Evolutionary conservation across 1,139 yeast genomes (phyloP), one percentile per base, ranked within the genome.

Genomic region (Diutina rugosa): DNA sequence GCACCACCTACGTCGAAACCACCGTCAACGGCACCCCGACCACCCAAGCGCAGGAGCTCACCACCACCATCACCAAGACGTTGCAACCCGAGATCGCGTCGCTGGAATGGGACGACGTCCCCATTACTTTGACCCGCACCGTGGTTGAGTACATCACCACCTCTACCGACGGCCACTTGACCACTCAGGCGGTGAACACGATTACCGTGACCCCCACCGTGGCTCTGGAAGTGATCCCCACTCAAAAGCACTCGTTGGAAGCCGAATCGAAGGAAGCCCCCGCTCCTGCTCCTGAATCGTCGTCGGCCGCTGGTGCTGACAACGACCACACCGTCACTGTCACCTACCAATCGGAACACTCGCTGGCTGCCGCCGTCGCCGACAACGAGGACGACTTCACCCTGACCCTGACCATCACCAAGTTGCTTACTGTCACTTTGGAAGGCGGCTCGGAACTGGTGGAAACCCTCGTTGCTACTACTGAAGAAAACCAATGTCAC

Each of bases 41-140:
- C 9, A 16, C 46, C 8, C 26, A 49, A 4, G 44, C 41, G 10
- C n/a, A 49, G 12, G 44, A 18, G 14, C 9, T 8, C 9, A 49
- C 53, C 53, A 38, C 32, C 44, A 49, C 53, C 53, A 18, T 49
- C 10, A 28, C 41, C 41, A 18, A 32, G 18, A 30, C 41, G 26
- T 9, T 12, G 45, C 41, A 14, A 3, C 53, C 53, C 26, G 53
- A 49, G 18, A 32, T 49, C 45, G 41, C 32, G 8, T 21, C 41
- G 16, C 5, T n/a, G 16, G 53, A 49, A 32, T 49, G 53, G 53
- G 53, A 49, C 28, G 32, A 32, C 53, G 53, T 49, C 21, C 53
- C 53, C 28, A 38, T 49, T n/a, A 49, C 53, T 44, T n/a, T 49
- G 44, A 49, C 53, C 44, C 4, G 26, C 6, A 49, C 44, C 29